Evolutionary conservation across 2,329 filamentous ascomycete genomes (phyloP), one percentile per base, ranked within the genome.

Genomic region (Rhinocladiella similis): DNA sequence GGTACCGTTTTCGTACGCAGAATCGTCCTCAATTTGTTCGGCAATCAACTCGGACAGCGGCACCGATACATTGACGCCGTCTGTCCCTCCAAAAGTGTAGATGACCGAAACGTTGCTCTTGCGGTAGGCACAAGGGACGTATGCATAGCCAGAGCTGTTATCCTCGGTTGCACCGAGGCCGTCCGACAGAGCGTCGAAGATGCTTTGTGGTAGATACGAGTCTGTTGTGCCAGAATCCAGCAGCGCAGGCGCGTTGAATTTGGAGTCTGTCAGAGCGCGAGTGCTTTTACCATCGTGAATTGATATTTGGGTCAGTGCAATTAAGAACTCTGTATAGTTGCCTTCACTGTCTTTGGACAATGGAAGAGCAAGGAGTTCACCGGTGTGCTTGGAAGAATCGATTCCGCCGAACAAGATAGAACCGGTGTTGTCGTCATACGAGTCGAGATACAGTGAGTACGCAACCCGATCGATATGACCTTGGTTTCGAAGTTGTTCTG

Each of bases 321-420:
- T 69, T 55, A 86, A 75, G 66, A 92, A 88, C 65, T 88, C 83
- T 47, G 77, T 74, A 66, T 53, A 48, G 5, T 51, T 36, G 14
- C 53, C 54, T 13, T 48, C 16, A 19, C 18, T 20, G n/a, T 48
- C 29, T 20, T 20, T 27, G 16, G 25, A 41, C 10, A 61, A 27
- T n/a, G 89, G 88, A 1, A 93, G 70, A 0, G 86, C 88, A 56
- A 83, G 70, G 25, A 93, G 77, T 3, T 77, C 68, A 18, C 87
- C 88, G 2, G 72, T 68, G 68, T 82, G 91, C 62, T 85, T 83
- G 22, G 74, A 81, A 2, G 78, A 81, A 70, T 92, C 87, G 51
- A 91, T 80, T 20, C 89, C 89, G 25, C 89, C 89, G 63, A 92
- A 91, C 1, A 91, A 73, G 52, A 92, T 84, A 56, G 76, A 85